phyloP scores from a whole-genome alignment of 2,329 filamentous ascomycete genomes.

The Coniochaeta sp. region DNA sequence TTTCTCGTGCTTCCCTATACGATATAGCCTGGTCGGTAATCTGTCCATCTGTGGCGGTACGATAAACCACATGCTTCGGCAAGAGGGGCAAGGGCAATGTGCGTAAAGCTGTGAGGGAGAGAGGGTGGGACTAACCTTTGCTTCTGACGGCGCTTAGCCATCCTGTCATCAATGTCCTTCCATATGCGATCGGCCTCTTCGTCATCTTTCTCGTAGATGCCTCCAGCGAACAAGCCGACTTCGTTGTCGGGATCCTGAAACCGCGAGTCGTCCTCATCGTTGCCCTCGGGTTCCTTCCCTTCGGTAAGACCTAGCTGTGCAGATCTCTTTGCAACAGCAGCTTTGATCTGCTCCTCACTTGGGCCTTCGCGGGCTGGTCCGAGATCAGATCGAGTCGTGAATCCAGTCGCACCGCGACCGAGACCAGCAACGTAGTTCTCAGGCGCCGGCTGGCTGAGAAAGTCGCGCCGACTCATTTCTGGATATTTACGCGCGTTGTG shows the following conservation, averaged over 20 bases:
- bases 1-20: constrained; percentile 87
- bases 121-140: constrained; percentile 64
- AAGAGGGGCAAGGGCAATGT: constrained; percentile 17
- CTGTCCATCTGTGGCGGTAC: constrained; percentile 58
- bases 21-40: constrained; percentile 63
- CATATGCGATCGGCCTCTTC: constrained; percentile 97
- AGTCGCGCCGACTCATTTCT: constrained; percentile 59
- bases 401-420: constrained; percentile 94
- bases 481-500: not conserved
- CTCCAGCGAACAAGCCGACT: constrained; percentile 88
- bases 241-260: constrained; percentile 98
- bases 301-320: constrained; percentile 62
- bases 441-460: constrained; percentile 76
- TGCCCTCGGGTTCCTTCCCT: constrained; percentile 53
- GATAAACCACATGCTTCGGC: constrained; percentile 54
- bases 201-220: constrained; percentile 94
- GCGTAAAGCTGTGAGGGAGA: constrained; percentile 10
- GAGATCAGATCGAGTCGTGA: constrained; percentile 93
- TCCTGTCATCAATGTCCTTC: constrained; percentile 91
- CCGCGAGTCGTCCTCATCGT: constrained; percentile 68
- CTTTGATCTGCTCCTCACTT: constrained; percentile 96
- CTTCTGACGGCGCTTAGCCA: constrained; percentile 80
- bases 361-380: constrained; percentile 92
- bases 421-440: constrained; percentile 93
- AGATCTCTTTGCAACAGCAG: constrained; percentile 89